Conservation (phyloP, 805 yeast genomes). For the Wickerhamomyces ciferrii region DNA sequence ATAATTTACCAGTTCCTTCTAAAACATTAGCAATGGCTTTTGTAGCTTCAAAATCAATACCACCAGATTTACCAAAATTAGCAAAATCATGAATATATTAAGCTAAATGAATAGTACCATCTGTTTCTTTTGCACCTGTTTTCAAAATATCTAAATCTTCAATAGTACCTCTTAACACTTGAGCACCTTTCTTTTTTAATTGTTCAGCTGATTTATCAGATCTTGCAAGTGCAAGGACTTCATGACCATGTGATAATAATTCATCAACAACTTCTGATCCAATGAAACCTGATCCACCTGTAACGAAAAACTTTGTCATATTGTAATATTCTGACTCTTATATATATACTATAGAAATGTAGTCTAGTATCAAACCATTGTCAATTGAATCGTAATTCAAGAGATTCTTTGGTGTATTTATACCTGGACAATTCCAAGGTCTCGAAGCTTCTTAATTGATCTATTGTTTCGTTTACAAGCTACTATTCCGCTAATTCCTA, state of each 20-base stretch:
- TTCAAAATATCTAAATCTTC: slow-evolving; percentile 21
- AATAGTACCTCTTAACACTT: slow-evolving; percentile 23
- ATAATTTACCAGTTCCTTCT: slow-evolving; percentile 22
- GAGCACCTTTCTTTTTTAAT: slow-evolving; percentile 15
- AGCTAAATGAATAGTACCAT: slow-evolving; percentile 30
- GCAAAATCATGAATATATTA: slow-evolving; percentile 27
- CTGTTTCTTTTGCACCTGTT: slow-evolving; percentile 22
- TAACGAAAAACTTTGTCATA: slow-evolving; percentile 21
- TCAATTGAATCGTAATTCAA: too few species aligned
- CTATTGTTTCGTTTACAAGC: too few species aligned
- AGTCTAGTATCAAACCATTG: too few species aligned
- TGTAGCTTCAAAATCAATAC: slow-evolving; percentile 21
- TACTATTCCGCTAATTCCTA: too few species aligned
- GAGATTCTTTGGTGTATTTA: too few species aligned
- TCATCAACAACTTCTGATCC: slow-evolving; percentile 18
- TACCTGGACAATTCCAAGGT: too few species aligned
- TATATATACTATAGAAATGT: too few species aligned
- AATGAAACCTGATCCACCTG: slow-evolving; percentile 27
- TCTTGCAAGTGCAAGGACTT: slow-evolving; percentile 25
- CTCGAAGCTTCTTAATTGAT: too few species aligned
- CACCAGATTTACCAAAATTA: slow-evolving; percentile 8
- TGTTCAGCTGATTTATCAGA: slow-evolving; percentile 23
- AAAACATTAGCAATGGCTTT: slow-evolving; percentile 12
- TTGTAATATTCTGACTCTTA: too few species aligned
- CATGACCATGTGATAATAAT: slow-evolving; percentile 18